Base-by-base conservation (phyloP, 1,284 basidiomycete genomes). In the Pascua sp. region DNA sequence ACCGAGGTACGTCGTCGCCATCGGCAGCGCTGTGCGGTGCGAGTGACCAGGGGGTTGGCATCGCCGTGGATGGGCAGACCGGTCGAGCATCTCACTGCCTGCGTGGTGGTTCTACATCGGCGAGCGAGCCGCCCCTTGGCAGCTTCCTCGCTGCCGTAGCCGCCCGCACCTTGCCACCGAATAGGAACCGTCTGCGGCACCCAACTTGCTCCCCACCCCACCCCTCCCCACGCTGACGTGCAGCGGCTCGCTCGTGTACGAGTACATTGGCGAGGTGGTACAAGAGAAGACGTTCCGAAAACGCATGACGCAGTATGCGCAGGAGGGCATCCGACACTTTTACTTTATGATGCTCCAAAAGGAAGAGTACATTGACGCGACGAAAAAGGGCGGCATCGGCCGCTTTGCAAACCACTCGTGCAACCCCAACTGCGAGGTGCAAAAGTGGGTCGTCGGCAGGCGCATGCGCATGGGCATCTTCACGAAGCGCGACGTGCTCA, bases 291-390 rank as follows among this genome's bases (percentile, higher is more conserved):
- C 88, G 15, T 97, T 99, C 75, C 85, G 89, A 75, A 91, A 91
- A 73, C 86, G 95, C 42, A 98, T 98, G 92, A 84, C 89, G 50
- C 86, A 89, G 42, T 99, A 99, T 73, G 92, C 86, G 2, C 83
- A 88, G 44, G 92, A 97, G 75, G 94, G 94, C 15, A 93, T 98
- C 62, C 82, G 86, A 56, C 95, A 98, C 77, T 99, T 98, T 70
- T 99, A 98, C 79, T 99, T 99, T 71, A 99, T 98, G 96, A 95
- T 97, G 90, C 79, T 98, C 55, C 96, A 98, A 77, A 92, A 91
- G 68, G 93, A 97, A 67, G 93, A 98, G 92, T 98, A 91, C 78
- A 92, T 99, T 67, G 96, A 99, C 76, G 96, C 96, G 1, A 98
- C 96, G 1, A 97, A 96, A 76, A 89, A 87, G 68, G 96, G 96